phyloP scores from a whole-genome alignment of 1,284 basidiomycete genomes.

The Sporisorium sorghi region DNA sequence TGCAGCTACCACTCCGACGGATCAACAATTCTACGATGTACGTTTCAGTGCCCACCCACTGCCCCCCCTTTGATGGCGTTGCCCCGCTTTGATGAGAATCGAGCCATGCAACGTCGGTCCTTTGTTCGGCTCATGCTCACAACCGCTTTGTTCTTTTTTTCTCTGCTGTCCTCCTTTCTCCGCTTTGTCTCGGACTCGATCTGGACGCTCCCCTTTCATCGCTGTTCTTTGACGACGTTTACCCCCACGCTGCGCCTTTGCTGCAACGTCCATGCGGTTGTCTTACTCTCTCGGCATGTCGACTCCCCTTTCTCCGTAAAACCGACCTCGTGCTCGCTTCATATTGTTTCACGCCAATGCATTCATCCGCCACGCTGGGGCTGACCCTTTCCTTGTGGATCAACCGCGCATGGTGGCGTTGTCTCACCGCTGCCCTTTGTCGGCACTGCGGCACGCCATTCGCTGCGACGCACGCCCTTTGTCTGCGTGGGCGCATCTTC shows the following conservation, averaged over 20 bases:
- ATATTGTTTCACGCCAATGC: constrained; percentile 1
- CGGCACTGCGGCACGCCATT: too few relatives aligned
- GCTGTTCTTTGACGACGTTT: background rate
- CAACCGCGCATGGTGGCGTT: background rate
- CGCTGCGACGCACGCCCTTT: too few relatives aligned
- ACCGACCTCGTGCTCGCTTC: background rate
- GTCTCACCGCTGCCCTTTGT: background rate
- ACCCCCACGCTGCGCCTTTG: background rate
- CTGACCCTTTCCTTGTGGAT: too few relatives aligned
- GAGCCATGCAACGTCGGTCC: background rate
- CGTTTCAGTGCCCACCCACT: constrained; percentile 19
- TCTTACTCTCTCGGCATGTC: too few relatives aligned
- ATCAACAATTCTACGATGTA: constrained; percentile 64
- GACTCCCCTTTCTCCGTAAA: background rate
- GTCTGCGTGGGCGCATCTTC: background rate
- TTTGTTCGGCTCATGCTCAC: background rate
- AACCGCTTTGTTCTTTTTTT: background rate
- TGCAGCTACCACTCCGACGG: constrained; percentile 60
- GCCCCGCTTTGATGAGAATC: background rate
- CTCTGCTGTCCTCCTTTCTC: background rate
- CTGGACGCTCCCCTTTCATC: background rate
- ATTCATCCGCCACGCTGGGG: background rate
- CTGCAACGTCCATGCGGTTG: background rate
- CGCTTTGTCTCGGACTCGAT: background rate
- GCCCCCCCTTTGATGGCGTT: background rate